Evolutionary conservation across 768 basidiomycete genomes (phyloP).

Genomic region (Psilocybe tampanensis): DNA sequence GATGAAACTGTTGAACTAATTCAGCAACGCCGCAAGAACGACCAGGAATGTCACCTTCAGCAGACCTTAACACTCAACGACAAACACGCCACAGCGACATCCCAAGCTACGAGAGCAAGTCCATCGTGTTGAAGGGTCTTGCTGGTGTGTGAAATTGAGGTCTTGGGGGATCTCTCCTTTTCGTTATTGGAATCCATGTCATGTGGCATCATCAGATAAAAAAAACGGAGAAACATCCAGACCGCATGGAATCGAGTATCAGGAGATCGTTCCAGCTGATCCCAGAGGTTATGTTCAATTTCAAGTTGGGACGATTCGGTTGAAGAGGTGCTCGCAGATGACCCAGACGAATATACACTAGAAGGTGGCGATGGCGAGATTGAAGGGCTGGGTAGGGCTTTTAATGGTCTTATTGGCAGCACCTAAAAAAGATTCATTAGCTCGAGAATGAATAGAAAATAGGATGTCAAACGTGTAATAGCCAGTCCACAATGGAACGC

Average conservation of each 20-base stretch:
- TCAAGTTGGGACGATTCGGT: conserved; percentile 9
- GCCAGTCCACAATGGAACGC: conserved; percentile 22
- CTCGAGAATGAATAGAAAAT: neutral
- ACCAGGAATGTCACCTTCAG: neutral
- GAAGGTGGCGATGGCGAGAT: conserved; percentile 12
- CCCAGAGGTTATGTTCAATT: conserved; percentile 38
- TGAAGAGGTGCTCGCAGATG: conserved; percentile 11
- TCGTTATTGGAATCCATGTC: neutral
- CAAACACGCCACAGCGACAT: conserved; percentile 58
- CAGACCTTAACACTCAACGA: conserved; percentile 63
- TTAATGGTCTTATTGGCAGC: conserved; percentile 19
- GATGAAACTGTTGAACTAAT: conserved; percentile 49
- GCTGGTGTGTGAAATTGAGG: conserved; percentile 3
- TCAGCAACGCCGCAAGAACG: neutral
- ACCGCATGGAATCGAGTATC: conserved; percentile 70
- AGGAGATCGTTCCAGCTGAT: conserved; percentile 54
- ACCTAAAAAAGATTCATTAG: conserved; percentile 13
- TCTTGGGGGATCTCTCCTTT: neutral
- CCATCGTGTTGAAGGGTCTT: conserved; percentile 28
- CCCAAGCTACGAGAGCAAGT: conserved; percentile 46
- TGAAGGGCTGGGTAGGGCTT: conserved; percentile 9
- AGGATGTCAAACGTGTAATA: conserved; percentile 41
- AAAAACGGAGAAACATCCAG: conserved; percentile 61
- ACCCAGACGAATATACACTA: conserved; percentile 1
- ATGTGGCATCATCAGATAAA: conserved; percentile 39